phyloP scores from a whole-genome alignment of 2,329 filamentous ascomycete genomes.

The Fusarium sarcochroum region DNA sequence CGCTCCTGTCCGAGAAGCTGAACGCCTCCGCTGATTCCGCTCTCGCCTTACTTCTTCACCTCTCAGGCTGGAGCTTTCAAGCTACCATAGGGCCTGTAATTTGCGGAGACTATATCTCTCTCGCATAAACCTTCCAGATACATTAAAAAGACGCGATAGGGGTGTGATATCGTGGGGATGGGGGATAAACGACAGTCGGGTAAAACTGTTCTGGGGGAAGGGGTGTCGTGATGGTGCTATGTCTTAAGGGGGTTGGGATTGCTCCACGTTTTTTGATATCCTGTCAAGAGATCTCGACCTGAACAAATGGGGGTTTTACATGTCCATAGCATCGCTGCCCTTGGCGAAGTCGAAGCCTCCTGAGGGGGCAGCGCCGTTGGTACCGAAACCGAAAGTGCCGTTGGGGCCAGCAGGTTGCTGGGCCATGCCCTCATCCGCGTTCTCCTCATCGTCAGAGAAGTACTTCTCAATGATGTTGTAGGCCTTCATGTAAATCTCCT shows the following conservation, averaged over 20 bases:
- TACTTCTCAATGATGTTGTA: conserved; percentile 99
- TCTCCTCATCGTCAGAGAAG: conserved; percentile 98
- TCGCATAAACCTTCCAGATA: conserved; percentile 57
- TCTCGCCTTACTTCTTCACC: conserved; percentile 49
- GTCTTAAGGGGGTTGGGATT: conserved; percentile 40
- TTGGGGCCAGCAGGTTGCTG: conserved; percentile 75
- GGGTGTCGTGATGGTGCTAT: conserved; percentile 46
- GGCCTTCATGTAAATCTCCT: conserved; percentile 99
- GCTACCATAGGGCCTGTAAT: conserved; percentile 70
- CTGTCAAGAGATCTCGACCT: conserved; percentile 24
- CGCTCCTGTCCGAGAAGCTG: conserved; percentile 37
- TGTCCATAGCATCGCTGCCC: conserved; percentile 75
- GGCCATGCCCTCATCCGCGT: conserved; percentile 84
- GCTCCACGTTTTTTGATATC: conserved; percentile 36
- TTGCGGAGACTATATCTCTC: conserved; percentile 45
- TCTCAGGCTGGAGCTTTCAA: conserved; percentile 74
- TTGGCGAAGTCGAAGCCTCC: conserved; percentile 96
- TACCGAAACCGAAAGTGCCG: conserved; percentile 84
- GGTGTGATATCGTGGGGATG: conserved; percentile 52
- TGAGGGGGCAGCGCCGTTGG: conserved; percentile 73
- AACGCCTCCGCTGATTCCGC: conserved; percentile 42
- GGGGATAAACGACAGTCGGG: conserved; percentile 44
- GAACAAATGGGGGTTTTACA: conserved; percentile 60
- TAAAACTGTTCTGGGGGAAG: conserved; percentile 44
- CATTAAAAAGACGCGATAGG: conserved; percentile 54